Base-by-base conservation (phyloP, 139 green algal genomes). In the Pleodorina starrii region DNA sequence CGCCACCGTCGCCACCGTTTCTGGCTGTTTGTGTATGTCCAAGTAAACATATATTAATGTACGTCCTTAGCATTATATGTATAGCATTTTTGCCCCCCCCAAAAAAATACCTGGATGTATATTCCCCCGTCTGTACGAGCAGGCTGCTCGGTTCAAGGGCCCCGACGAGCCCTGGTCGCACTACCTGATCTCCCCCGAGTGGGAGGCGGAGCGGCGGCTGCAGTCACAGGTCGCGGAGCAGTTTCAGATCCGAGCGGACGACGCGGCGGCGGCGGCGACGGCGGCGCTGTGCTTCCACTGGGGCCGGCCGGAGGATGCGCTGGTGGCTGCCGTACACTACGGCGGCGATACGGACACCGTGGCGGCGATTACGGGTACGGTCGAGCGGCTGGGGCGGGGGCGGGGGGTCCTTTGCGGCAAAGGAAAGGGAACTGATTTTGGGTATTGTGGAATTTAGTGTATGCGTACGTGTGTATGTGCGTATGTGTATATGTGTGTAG, bases 341-440 rank as follows among this genome's bases (percentile, higher is more conserved):
- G 91, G 91, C 14, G 91, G 91, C 0, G 91, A 94, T 50, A 92
- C 91, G 1, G 91, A 94, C 78, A 94, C 91, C 1, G 59, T 94
- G 6, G 91, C 77, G 19, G 87, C 86, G 36, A 94, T 94, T 69
- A 80, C 85, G 57, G 91, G 90, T 90, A 82, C 23, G 87, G 69
- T 5, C 5, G 42, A 57, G 25, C 44, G 7, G 40, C 6, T 44
- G 21, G 25, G 16, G 44, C 44, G 44, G 10, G 5, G 46, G 29
- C 44, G n/a, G 11, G n/a, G n/a, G n/a, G n/a, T n/a, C n/a, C n/a
- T n/a, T n/a, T n/a, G n/a, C n/a, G n/a, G n/a, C n/a, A n/a, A n/a
- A n/a, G n/a, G n/a, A n/a, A n/a, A n/a, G n/a, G n/a, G n/a, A n/a
- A n/a, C n/a, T n/a, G n/a, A n/a, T n/a, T n/a, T n/a, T n/a, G n/a